Evolutionary conservation across 805 yeast genomes (phyloP), one percentile per base, ranked within the genome.

Genomic region (Starmera dryadoides): DNA sequence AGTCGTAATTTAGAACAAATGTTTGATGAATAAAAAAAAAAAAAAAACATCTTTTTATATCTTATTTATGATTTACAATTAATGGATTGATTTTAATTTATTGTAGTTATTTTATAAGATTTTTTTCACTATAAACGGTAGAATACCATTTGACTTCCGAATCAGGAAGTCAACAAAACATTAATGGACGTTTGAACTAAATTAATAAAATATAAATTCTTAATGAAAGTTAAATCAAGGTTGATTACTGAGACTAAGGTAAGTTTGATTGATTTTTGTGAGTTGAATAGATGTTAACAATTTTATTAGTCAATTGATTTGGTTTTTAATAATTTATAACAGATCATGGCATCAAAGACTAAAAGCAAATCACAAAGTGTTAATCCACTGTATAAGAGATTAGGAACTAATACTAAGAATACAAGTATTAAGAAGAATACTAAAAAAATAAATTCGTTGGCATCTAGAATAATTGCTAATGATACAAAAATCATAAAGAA

Each of bases 1-100:
- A 64, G 72, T 41, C 66, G 67, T 62, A 71, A 70, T 46, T 62
- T 73, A 48, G 77, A 73, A 36, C 68, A 68, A 41, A 66, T 73
- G 61, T 68, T 73, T 42, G 77, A 69, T 41, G 58, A 58, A 18
- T 15, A 17, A 20, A 9, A 25, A 25, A 21, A 21, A 21, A 21
- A n/a, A n/a, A n/a, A n/a, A n/a, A n/a, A n/a, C n/a, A n/a, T n/a
- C n/a, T n/a, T 18, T 12, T 21, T 14, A n/a, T 3, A 12, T 18
- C 25, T 31, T 22, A 31, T 19, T 21, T 11, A 34, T 18, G 11
- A 16, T 23, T 10, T 11, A 34, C 30, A 16, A 23, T 16, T 10
- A 6, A 6, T 17, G 30, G n/a, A n/a, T n/a, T n/a, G n/a, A n/a
- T n/a, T n/a, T n/a, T n/a, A n/a, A n/a, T n/a, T n/a, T n/a, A n/a